Evolutionary conservation across 2,329 filamentous ascomycete genomes (phyloP).

Genomic region (Rhinocladiella mackenziei): DNA sequence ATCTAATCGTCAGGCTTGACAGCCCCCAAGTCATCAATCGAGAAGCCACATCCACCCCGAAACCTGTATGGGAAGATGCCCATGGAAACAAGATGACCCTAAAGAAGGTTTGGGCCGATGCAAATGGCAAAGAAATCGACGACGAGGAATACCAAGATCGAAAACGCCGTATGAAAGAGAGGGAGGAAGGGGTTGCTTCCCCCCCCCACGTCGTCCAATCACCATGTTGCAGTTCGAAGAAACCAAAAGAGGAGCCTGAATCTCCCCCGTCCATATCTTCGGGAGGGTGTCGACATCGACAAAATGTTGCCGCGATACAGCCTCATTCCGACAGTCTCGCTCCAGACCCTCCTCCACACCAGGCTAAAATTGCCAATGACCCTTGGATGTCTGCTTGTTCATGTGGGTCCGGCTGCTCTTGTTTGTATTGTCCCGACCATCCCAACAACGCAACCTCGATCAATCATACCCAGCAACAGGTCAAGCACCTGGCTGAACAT

Average conservation of each 20-base stretch:
- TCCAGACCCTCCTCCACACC: not conserved
- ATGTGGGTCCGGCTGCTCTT: constrained; percentile 28
- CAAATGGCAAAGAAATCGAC: constrained; percentile 25
- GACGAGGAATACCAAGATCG: constrained; percentile 22
- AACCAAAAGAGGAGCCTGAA: constrained; percentile 12
- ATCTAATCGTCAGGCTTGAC: constrained; percentile 23
- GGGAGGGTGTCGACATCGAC: constrained; percentile 25
- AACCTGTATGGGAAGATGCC: constrained; percentile 26
- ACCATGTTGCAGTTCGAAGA: constrained; percentile 20
- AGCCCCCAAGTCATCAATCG: constrained; percentile 14
- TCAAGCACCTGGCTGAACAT: constrained; percentile 25
- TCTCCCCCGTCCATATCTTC: constrained; percentile 4
- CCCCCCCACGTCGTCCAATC: constrained; percentile 7
- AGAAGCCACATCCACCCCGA: constrained; percentile 22
- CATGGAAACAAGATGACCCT: constrained; percentile 25
- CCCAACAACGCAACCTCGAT: constrained; percentile 29
- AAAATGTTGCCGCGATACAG: constrained; percentile 17
- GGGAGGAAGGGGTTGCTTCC: constrained; percentile 16
- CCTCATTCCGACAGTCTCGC: constrained; percentile 4
- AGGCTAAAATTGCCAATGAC: not conserved
- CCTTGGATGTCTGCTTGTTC: constrained; percentile 24
- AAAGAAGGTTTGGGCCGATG: constrained; percentile 27
- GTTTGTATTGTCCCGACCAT: constrained; percentile 30
- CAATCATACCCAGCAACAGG: constrained; percentile 24
- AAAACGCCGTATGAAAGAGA: constrained; percentile 21